phyloP scores from a whole-genome alignment of 2,329 filamentous ascomycete genomes.

The Emericellopsis atlantica region DNA sequence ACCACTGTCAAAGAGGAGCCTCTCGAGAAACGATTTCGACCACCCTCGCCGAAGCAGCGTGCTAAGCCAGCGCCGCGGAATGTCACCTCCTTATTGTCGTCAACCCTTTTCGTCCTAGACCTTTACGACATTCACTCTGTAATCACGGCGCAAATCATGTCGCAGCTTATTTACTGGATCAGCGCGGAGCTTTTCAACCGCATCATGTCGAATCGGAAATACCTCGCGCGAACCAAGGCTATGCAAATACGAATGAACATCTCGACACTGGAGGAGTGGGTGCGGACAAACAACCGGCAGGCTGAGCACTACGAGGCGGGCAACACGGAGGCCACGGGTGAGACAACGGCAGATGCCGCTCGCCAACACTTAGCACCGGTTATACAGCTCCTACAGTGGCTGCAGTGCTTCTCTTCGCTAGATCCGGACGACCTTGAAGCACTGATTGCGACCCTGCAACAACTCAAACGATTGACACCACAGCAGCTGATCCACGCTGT shows the following conservation, averaged over 20 bases:
- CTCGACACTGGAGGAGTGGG: slow-evolving; percentile 92
- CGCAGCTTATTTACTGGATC: slow-evolving; percentile 92
- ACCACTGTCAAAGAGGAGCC: slow-evolving; percentile 83
- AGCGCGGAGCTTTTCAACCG: slow-evolving; percentile 94
- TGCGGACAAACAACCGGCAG: slow-evolving; percentile 79
- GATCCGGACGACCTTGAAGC: slow-evolving; percentile 77
- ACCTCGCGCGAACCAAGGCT: slow-evolving; percentile 88
- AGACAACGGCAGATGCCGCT: slow-evolving; percentile 75
- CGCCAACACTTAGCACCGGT: slow-evolving; percentile 78
- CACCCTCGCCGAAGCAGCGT: slow-evolving; percentile 83
- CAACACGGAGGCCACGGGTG: slow-evolving; percentile 72
- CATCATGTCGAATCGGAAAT: slow-evolving; percentile 92
- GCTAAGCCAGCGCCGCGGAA: slow-evolving; percentile 89
- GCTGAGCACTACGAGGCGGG: slow-evolving; percentile 94
- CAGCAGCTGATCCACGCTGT: slow-evolving; percentile 86
- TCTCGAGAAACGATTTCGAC: slow-evolving; percentile 78
- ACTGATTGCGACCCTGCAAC: slow-evolving; percentile 76
- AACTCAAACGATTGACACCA: slow-evolving; percentile 71
- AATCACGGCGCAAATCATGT: slow-evolving; percentile 81
- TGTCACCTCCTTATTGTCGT: slow-evolving; percentile 88
- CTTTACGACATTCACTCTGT: slow-evolving; percentile 99
- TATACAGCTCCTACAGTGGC: slow-evolving; percentile 90
- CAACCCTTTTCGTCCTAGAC: slow-evolving; percentile 91
- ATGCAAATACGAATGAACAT: slow-evolving; percentile 99
- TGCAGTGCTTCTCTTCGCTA: slow-evolving; percentile 93